phyloP scores from a whole-genome alignment of 768 basidiomycete species.

The Serendipita sp. region DNA sequence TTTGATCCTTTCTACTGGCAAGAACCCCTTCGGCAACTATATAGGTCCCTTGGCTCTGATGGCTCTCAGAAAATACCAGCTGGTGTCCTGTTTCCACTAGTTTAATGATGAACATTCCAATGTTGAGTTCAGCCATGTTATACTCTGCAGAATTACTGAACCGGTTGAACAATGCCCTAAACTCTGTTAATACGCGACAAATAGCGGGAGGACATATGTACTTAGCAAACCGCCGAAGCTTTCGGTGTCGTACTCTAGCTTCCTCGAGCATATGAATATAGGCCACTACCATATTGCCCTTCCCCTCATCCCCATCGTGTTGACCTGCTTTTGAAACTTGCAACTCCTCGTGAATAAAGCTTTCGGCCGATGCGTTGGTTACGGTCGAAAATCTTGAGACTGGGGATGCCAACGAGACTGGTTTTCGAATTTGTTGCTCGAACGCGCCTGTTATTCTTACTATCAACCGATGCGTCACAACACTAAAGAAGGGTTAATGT shows the following conservation, averaged over 20 bases:
- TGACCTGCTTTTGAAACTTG: background rate
- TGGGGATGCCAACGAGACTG: background rate
- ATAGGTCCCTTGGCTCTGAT: conserved; percentile 84
- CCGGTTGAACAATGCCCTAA: conserved; percentile 57
- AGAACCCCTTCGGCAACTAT: conserved; percentile 69
- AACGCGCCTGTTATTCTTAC: conserved; percentile 87
- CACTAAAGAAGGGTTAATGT: conserved; percentile 28
- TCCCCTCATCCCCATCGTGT: background rate
- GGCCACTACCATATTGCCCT: conserved; percentile 32
- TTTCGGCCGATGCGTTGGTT: conserved; percentile 7
- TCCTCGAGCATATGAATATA: conserved; percentile 87
- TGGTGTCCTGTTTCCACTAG: conserved; percentile 79
- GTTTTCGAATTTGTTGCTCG: conserved; percentile 60
- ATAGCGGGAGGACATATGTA: conserved; percentile 19
- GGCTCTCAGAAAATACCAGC: conserved; percentile 75
- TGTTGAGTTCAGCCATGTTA: conserved; percentile 49
- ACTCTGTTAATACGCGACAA: conserved; percentile 4
- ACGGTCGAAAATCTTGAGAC: conserved; percentile 4
- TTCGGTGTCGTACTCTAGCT: conserved; percentile 79
- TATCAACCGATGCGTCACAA: conserved; percentile 82
- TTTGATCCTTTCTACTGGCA: conserved; percentile 55
- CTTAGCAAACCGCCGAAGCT: conserved; percentile 87
- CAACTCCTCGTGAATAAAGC: background rate
- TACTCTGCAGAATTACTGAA: conserved; percentile 93
- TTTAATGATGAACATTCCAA: conserved; percentile 63